Conservation (phyloP, 306 rosid species). For the Fagus sylvatica region DNA sequence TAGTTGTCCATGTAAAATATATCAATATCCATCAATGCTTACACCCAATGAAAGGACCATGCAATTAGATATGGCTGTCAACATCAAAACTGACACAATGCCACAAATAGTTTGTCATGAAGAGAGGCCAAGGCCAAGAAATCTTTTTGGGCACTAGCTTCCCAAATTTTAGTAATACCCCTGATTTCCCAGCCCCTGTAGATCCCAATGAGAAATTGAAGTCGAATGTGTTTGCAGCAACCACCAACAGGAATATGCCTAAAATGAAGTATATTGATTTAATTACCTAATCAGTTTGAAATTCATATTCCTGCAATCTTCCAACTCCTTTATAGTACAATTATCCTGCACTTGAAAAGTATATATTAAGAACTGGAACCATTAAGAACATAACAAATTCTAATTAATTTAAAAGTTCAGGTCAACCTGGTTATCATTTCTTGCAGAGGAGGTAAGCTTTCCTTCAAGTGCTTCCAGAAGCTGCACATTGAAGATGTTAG, state of each 20-base stretch:
- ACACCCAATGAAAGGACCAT: neutral
- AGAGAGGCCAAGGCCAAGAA: neutral
- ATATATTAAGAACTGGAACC: conserved; percentile 23
- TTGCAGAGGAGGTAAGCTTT: conserved; percentile 36
- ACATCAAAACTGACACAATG: neutral
- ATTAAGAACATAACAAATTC: conserved; percentile 16
- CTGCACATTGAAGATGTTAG: conserved; percentile 44
- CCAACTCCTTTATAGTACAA: conserved; percentile 48
- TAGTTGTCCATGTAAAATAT: conserved; percentile 10
- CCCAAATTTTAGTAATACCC: too few species aligned
- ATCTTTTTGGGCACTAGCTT: too few species aligned
- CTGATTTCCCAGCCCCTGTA: conserved; percentile 2
- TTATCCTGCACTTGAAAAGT: conserved; percentile 49
- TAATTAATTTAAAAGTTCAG: conserved; percentile 17
- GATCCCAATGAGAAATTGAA: neutral
- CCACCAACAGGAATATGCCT: neutral
- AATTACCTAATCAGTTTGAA: conserved; percentile 60
- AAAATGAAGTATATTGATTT: neutral
- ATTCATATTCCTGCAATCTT: conserved; percentile 65
- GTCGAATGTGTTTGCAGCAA: neutral
- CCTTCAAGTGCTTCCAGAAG: conserved; percentile 54
- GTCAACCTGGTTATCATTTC: conserved; percentile 55
- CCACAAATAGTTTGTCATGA: conserved; percentile 9
- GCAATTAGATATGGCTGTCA: neutral
- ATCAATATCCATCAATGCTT: neutral